Base-by-base conservation (phyloP, 352 stramenopile species). In the Phytophthora rubi region DNA sequence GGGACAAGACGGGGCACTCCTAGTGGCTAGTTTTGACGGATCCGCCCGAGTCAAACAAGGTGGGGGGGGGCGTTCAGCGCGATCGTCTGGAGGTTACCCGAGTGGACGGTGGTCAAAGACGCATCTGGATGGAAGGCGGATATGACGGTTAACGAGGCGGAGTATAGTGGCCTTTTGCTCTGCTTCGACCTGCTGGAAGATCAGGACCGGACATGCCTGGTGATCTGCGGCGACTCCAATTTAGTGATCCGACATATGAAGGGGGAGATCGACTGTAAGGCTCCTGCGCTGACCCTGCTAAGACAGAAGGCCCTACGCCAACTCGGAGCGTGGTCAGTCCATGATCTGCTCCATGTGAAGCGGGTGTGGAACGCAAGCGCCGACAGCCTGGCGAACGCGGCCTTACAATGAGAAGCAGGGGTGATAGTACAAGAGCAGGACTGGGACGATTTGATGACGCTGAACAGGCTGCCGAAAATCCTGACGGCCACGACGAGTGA, bases 141-240 rank as follows among this genome's bases (percentile, higher is more conserved):
- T 16, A 3, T 61, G 10, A 69, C 71, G 0, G 65, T 78, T 0
- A 79, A 79, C n/a, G 71, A 79, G 15, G 54, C 48, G 0, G 62
- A 79, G 26, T 75, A 79, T 13, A 18, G 37, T 0, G 64, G 63
- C 1, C 16, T 70, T 1, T n/a, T 70, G 0, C 37, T 60, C 10
- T 48, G 33, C 6, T 52, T 26, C 9, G 4, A 26, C 10, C 7
- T 52, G 18, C 7, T 64, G n/a, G 23, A 53, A 21, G 18, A 21
- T 21, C 18, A 6, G 26, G 5, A 1, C 13, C 45, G 44, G 57
- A 55, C 1, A 26, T n/a, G 45, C 10, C 23, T 65, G 6, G 3
- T 65, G 0, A 26, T 65, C 9, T 49, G n/a, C 16, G 59, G 45
- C 2, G 30, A 65, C 16, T 65, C 45, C 0, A 65, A 65, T 18